A percentile compares a stretch with the other conserved stretches of the same genome.
Evolutionary conservation across 148 eudicot species (phyloP).

Genomic region (Fagopyrum homotropicum): DNA sequence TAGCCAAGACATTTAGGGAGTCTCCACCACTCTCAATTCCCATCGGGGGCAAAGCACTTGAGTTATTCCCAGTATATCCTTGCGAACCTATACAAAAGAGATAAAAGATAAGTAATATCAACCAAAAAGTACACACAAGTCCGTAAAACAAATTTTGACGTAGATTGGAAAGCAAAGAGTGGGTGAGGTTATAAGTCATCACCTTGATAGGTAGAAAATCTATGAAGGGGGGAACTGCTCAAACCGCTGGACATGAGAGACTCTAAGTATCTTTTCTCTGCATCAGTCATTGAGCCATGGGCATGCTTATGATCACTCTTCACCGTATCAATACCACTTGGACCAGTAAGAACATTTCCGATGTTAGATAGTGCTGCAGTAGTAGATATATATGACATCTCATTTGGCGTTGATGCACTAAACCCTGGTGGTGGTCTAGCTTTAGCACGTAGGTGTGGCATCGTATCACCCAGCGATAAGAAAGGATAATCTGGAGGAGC

Average conservation of each 20-base stretch:
- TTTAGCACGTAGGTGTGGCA: conserved; percentile 93
- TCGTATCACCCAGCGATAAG: conserved; percentile 72
- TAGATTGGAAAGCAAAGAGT: not conserved
- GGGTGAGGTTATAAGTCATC: not conserved
- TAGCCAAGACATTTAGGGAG: conserved; percentile 49
- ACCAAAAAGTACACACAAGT: too few species aligned
- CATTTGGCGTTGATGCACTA: conserved; percentile 50
- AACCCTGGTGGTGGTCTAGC: conserved; percentile 93
- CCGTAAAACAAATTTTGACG: not conserved
- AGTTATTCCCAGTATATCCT: conserved; percentile 47
- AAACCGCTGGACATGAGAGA: conserved; percentile 68
- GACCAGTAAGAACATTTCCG: conserved; percentile 38
- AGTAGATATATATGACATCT: conserved; percentile 36
- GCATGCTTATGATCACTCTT: conserved; percentile 43
- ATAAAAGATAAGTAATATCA: too few species aligned
- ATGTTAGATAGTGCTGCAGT: conserved; percentile 34
- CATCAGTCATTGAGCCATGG: conserved; percentile 47
- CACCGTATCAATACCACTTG: conserved; percentile 33
- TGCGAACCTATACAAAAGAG: conserved; percentile 50
- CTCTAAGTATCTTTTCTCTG: conserved; percentile 78
- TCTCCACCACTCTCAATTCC: conserved; percentile 60
- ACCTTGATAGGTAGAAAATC: conserved; percentile 68
- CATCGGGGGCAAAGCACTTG: conserved; percentile 33
- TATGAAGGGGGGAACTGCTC: conserved; percentile 39
- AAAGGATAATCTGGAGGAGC: conserved; percentile 64